Evolutionary conservation across 2,329 filamentous ascomycete species (phyloP).

Genomic region (Rhinocladiella mackenziei): DNA sequence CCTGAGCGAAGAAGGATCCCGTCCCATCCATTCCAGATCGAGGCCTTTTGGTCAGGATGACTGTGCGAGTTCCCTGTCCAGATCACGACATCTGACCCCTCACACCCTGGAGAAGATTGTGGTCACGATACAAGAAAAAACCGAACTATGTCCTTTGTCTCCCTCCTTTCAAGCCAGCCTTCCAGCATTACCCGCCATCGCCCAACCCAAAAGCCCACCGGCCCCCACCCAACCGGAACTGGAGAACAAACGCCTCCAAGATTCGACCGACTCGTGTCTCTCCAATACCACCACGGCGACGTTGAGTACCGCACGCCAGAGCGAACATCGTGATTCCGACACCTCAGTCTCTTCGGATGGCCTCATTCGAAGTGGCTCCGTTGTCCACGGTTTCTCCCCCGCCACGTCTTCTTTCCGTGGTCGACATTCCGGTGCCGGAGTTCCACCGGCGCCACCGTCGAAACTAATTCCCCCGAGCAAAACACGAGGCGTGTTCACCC

Average conservation of each 20-base stretch:
- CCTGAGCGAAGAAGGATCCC: constrained; percentile 44
- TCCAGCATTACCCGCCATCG: constrained; percentile 33
- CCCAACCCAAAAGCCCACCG: constrained; percentile 32
- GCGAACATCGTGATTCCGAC: constrained; percentile 51
- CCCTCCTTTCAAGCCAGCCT: constrained; percentile 42
- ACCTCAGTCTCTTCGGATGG: constrained; percentile 59
- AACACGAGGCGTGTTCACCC: constrained; percentile 57
- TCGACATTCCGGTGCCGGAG: constrained; percentile 32
- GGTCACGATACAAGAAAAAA: constrained; percentile 81
- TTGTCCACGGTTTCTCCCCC: constrained; percentile 81
- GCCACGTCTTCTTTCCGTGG: constrained; percentile 65
- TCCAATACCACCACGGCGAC: constrained; percentile 57
- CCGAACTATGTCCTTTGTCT: constrained; percentile 58
- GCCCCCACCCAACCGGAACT: constrained; percentile 37
- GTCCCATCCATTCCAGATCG: constrained; percentile 35
- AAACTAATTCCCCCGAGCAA: constrained; percentile 16
- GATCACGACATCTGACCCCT: constrained; percentile 84
- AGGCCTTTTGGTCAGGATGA: constrained; percentile 20
- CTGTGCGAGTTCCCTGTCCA: constrained; percentile 47
- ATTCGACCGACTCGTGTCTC: constrained; percentile 55
- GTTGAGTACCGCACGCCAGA: constrained; percentile 45
- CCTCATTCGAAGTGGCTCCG: constrained; percentile 58
- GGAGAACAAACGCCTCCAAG: constrained; percentile 42
- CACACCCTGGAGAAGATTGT: constrained; percentile 92
- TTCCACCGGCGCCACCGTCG: constrained; percentile 7